Evolutionary conservation across 768 basidiomycete species (phyloP).

Genomic region (Leccinum arenicola): DNA sequence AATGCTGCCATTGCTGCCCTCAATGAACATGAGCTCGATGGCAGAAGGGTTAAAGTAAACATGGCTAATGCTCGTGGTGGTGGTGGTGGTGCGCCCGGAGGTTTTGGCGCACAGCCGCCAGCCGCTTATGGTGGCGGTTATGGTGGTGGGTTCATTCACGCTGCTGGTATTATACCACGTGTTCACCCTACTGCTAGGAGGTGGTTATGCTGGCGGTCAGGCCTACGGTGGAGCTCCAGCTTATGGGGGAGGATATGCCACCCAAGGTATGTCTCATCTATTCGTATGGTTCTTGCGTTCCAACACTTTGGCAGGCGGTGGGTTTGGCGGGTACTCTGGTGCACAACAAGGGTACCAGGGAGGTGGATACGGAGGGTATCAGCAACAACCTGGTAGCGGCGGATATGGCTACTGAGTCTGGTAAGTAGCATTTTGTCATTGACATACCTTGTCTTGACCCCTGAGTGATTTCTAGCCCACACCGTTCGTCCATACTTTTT

Average conservation of each 20-base stretch:
- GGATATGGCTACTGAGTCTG: conserved; percentile 28
- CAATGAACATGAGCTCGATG: conserved; percentile 93
- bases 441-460: background rate
- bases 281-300: background rate
- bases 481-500: background rate
- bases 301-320: conserved; percentile 4
- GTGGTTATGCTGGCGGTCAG: conserved; percentile 30
- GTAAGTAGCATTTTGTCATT: conserved; percentile 1
- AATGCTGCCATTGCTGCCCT: conserved; percentile 69
- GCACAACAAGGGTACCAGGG: conserved; percentile 23
- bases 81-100: conserved; percentile 40
- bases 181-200: conserved; percentile 23
- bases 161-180: background rate
- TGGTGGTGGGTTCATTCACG: conserved; percentile 14
- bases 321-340: conserved; percentile 13
- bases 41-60: conserved; percentile 88
- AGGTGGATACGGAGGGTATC: conserved; percentile 26
- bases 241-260: conserved; percentile 25
- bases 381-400: conserved; percentile 24
- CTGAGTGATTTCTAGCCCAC: background rate
- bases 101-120: conserved; percentile 28
- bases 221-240: conserved; percentile 13
- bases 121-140: conserved; percentile 33
- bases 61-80: conserved; percentile 71
- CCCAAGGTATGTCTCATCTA: conserved; percentile 8